phyloP scores from a whole-genome alignment of 768 basidiomycete species.

The Candolleomyces aberdarensis region DNA sequence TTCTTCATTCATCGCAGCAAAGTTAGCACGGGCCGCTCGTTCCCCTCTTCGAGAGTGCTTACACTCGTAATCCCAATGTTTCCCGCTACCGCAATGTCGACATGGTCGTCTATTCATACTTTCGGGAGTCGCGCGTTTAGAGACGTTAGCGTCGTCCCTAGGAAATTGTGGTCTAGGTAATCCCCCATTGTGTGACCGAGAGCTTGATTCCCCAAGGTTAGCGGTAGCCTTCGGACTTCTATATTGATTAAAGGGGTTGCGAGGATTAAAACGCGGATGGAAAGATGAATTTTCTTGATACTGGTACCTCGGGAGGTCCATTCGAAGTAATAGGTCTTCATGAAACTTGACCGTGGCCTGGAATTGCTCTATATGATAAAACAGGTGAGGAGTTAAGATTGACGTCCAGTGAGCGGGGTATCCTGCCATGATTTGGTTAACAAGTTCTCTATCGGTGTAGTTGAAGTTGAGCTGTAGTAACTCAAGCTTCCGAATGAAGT shows the following conservation, averaged over 20 bases:
- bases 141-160: constrained; percentile 16
- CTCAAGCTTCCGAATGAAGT: not conserved
- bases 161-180: constrained; percentile 10
- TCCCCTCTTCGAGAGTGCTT: constrained; percentile 17
- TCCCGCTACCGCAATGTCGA: constrained; percentile 31
- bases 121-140: constrained; percentile 13
- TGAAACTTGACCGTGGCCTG: constrained; percentile 10
- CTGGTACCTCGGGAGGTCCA: constrained; percentile 8
- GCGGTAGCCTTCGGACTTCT: constrained; percentile 7
- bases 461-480: not conserved
- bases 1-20: constrained; percentile 6
- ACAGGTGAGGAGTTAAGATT: not conserved
- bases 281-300: too few species aligned
- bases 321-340: constrained; percentile 17
- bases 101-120: constrained; percentile 26
- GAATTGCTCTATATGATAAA: not conserved
- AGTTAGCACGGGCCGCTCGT: constrained; percentile 17
- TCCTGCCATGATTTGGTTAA: not conserved
- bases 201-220: not conserved
- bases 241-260: constrained; percentile 1
- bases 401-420: not conserved
- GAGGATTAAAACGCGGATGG: not conserved
- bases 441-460: not conserved
- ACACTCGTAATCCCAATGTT: constrained; percentile 11
- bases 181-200: not conserved